These are phyloP conservation scores for Pythium myriotylum DNA, from an alignment of 352 stramenopile species.

Conservation along the genomic window DNA sequence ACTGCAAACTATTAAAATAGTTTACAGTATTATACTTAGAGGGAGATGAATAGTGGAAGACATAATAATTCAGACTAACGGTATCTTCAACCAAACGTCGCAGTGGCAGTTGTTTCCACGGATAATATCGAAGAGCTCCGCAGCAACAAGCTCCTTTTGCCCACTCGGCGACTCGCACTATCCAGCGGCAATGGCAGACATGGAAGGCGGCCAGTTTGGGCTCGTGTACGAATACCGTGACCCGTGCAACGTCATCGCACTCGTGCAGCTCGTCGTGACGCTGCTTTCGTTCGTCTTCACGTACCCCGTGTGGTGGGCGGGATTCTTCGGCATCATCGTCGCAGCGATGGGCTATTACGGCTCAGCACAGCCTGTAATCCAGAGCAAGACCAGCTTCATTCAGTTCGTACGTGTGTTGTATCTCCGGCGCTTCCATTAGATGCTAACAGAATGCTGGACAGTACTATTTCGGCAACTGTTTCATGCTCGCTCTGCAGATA, in stretches of 20 bases:
- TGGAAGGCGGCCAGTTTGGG: slow-evolving; percentile 68
- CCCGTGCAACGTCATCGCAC: slow-evolving; percentile 79
- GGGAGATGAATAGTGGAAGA: slow-evolving; percentile 12
- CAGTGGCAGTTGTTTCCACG: slow-evolving; percentile 11
- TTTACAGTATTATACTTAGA: too few species aligned
- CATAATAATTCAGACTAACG: slow-evolving; percentile 19
- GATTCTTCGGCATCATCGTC: slow-evolving; percentile 78
- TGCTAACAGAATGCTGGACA: slow-evolving; percentile 13
- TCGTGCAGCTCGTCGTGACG: slow-evolving; percentile 72
- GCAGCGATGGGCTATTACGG: slow-evolving; percentile 83
- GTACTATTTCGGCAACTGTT: slow-evolving; percentile 90
- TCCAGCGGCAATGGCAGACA: slow-evolving; percentile 51
- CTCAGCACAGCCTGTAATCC: slow-evolving; percentile 78
- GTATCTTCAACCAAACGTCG: slow-evolving; percentile 14
- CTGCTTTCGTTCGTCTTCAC: slow-evolving; percentile 79
- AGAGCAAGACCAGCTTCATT: slow-evolving; percentile 90
- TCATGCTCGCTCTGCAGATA: slow-evolving; percentile 77
- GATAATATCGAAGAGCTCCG: slow-evolving; percentile 8
- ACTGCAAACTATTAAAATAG: too few species aligned
- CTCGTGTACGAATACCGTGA: slow-evolving; percentile 88
- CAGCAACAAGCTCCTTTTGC: neutral
- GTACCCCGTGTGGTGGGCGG: slow-evolving; percentile 81
- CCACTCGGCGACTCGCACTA: slow-evolving; percentile 20
- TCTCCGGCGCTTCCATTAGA: too few species aligned
- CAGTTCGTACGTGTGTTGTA: slow-evolving; percentile 63